A percentile compares a stretch with the other conserved stretches of the same genome.
These are phyloP conservation scores for Puya raimondii DNA, from an alignment of 176 grass and related monocot species.

Conservation along the genomic window DNA sequence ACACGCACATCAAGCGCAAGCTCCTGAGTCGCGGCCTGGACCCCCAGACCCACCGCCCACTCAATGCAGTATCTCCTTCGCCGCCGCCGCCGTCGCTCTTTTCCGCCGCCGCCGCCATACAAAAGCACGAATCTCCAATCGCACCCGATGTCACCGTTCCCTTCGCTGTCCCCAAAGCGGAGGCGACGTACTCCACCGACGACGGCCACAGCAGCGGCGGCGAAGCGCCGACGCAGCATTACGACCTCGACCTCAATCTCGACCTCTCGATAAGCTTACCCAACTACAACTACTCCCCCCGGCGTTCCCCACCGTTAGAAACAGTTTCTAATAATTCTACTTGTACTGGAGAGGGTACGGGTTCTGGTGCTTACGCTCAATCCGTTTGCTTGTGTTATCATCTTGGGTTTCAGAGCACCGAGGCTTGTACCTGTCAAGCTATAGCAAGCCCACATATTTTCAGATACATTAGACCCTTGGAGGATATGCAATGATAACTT, in stretches of 20 bases:
- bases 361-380: neutral
- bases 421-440: slow-evolving; percentile 2
- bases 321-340: no score
- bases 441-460: slow-evolving; percentile 1
- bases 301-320: neutral
- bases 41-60: neutral
- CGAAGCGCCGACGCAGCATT: neutral
- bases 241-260: slow-evolving; percentile 6
- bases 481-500: neutral
- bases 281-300: neutral
- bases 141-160: no score
- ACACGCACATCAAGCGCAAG: slow-evolving; percentile 12
- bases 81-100: no score
- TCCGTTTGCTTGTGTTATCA: slow-evolving; percentile 11
- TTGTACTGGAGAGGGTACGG: no score
- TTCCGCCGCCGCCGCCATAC: no score
- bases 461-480: slow-evolving; percentile 8
- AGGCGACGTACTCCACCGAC: neutral
- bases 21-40: slow-evolving; percentile 9
- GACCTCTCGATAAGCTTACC: slow-evolving; percentile 8
- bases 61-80: neutral
- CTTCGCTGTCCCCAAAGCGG: neutral
- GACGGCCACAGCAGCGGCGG: neutral
- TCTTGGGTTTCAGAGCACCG: slow-evolving; percentile 7
- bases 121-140: no score